Conservation (phyloP, 352 stramenopile genomes). For the Globisporangium middletonii region DNA sequence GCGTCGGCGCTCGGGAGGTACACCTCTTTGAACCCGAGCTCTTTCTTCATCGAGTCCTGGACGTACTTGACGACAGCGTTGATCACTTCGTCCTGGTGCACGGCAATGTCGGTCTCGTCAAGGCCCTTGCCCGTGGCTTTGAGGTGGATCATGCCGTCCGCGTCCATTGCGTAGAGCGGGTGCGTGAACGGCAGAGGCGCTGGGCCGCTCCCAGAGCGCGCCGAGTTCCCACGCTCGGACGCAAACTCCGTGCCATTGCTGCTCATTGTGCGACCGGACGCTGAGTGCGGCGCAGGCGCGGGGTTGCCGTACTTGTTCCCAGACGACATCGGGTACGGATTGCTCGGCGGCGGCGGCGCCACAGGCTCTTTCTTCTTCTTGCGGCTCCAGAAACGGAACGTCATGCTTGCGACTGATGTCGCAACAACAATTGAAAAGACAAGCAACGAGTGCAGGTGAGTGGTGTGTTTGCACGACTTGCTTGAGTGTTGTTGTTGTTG, state of each 20-base stretch:
- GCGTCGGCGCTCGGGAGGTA: constrained; percentile 62
- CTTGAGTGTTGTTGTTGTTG: too few species aligned
- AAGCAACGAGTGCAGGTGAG: not conserved
- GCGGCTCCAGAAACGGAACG: constrained; percentile 68
- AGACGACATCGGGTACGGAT: constrained; percentile 1
- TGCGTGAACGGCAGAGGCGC: constrained; percentile 58
- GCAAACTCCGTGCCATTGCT: constrained; percentile 22
- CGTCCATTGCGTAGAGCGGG: constrained; percentile 81
- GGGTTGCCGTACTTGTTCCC: constrained; percentile 32
- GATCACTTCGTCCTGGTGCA: constrained; percentile 88
- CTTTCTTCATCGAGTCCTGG: constrained; percentile 77
- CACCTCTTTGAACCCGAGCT: constrained; percentile 75
- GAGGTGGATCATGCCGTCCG: constrained; percentile 77
- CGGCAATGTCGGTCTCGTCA: constrained; percentile 76
- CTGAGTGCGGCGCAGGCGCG: constrained; percentile 31
- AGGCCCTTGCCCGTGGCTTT: constrained; percentile 81
- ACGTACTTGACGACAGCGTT: constrained; percentile 84
- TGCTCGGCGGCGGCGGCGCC: constrained; percentile 2
- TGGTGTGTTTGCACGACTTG: not conserved
- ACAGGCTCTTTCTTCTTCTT: constrained; percentile 56
- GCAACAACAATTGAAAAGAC: not conserved
- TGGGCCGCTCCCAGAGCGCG: constrained; percentile 6
- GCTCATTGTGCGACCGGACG: constrained; percentile 40
- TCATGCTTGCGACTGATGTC: constrained; percentile 25
- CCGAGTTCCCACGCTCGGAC: constrained; percentile 3